phyloP scores from a whole-genome alignment of 176 grass and related monocot species.

The Oryza glumipatula region DNA sequence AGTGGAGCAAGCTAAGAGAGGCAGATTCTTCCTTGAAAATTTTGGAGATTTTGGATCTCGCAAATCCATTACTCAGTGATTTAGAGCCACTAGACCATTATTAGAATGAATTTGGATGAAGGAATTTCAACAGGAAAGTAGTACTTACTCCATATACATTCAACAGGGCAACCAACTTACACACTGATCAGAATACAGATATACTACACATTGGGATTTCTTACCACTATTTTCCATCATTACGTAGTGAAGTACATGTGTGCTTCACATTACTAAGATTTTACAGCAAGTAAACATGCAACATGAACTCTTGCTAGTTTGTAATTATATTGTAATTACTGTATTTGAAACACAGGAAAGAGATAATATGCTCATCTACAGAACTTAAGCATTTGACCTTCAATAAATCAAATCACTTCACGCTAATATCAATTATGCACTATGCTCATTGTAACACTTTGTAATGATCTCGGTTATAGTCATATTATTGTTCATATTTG shows the following conservation, averaged over 20 bases:
- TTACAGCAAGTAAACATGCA: neutral
- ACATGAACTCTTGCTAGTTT: neutral
- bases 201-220: neutral
- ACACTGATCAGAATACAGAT: neutral
- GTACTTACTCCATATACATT: neutral
- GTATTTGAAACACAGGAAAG: neutral
- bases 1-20: neutral
- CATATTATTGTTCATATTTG: neutral
- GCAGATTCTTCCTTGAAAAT: neutral
- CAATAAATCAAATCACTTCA: neutral
- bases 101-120: constrained; percentile 32
- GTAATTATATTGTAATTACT: neutral
- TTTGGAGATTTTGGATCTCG: constrained; percentile 5
- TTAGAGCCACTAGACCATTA: neutral
- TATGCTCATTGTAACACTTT: neutral
- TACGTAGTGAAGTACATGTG: neutral
- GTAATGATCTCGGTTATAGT: neutral
- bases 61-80: neutral
- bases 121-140: neutral
- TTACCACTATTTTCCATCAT: neutral
- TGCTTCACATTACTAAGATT: neutral
- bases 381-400: neutral
- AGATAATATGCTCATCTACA: neutral
- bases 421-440: neutral
- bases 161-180: neutral